Conservation (phyloP, 2,329 filamentous ascomycete species). For the Fusarium duplospermum region DNA sequence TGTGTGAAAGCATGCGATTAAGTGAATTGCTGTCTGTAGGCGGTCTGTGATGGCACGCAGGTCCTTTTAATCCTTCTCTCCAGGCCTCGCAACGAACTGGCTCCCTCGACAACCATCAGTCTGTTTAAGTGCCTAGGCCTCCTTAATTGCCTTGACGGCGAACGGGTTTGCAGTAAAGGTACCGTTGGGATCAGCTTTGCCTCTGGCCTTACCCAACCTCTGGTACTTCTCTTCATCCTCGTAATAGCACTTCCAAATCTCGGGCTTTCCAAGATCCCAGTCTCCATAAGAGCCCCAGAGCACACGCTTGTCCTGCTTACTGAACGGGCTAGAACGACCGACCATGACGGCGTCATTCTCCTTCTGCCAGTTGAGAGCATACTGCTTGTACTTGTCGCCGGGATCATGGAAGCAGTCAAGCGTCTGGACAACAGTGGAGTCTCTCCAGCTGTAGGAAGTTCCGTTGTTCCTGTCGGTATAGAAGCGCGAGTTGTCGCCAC, state of each 20-base stretch:
- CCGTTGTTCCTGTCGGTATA: constrained; percentile 55
- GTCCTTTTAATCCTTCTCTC: background rate
- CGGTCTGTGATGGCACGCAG: background rate
- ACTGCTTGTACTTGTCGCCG: background rate
- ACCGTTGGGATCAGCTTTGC: constrained; percentile 49
- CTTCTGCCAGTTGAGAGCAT: constrained; percentile 50
- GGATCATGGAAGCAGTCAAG: background rate
- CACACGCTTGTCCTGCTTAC: constrained; percentile 50
- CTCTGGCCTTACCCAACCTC: constrained; percentile 44
- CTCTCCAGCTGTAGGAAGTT: constrained; percentile 59
- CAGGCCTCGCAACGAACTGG: background rate
- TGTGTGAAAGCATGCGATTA: background rate
- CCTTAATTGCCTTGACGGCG: background rate
- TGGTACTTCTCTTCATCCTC: constrained; percentile 46
- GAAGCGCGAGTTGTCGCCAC: constrained; percentile 57
- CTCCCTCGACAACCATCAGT: background rate
- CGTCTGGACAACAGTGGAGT: constrained; percentile 49
- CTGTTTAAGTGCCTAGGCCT: background rate
- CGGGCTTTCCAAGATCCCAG: constrained; percentile 39
- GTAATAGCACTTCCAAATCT: constrained; percentile 49
- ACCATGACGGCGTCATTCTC: constrained; percentile 50
- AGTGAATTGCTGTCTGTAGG: background rate
- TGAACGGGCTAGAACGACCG: constrained; percentile 47
- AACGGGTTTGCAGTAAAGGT: constrained; percentile 53
- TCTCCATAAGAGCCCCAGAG: constrained; percentile 54